phyloP scores from a whole-genome alignment of 805 yeast genomes.

The Jamesozyma piceae region DNA sequence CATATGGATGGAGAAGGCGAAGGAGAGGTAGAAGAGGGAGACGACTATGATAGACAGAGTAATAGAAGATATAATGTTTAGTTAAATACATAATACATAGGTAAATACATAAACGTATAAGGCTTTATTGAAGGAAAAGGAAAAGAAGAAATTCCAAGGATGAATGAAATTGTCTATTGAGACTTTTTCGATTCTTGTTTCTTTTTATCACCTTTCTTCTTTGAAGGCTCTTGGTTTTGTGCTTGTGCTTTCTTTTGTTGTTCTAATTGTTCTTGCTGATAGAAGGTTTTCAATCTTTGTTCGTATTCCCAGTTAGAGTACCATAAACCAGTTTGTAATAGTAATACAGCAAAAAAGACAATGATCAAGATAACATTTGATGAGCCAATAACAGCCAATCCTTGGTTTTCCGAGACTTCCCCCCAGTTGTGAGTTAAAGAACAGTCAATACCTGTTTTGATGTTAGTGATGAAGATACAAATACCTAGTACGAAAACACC shows the following conservation, averaged over 20 bases:
- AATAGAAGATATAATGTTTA: too few relatives aligned
- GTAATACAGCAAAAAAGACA: slow-evolving; percentile 65
- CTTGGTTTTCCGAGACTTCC: slow-evolving; percentile 78
- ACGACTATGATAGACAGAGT: too few relatives aligned
- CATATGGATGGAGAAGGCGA: too few relatives aligned
- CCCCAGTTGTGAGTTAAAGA: slow-evolving; percentile 79
- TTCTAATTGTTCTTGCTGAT: slow-evolving; percentile 25
- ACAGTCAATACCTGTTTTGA: slow-evolving; percentile 69
- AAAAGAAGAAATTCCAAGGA: too few relatives aligned
- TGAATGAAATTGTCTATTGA: too few relatives aligned
- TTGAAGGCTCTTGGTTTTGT: slow-evolving; percentile 3
- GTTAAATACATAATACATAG: too few relatives aligned
- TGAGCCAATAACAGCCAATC: slow-evolving; percentile 87
- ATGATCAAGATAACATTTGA: slow-evolving; percentile 68
- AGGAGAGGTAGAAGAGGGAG: too few relatives aligned
- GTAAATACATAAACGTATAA: too few relatives aligned
- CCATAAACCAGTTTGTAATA: slow-evolving; percentile 81
- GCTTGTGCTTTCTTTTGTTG: background rate
- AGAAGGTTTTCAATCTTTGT: slow-evolving; percentile 29
- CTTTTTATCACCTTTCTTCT: slow-evolving; percentile 8
- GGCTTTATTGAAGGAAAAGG: too few relatives aligned
- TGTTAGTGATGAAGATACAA: slow-evolving; percentile 77
- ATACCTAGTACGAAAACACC: slow-evolving; percentile 62
- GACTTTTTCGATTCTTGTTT: slow-evolving; percentile 9
- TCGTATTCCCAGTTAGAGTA: slow-evolving; percentile 63